Evolutionary conservation across 805 yeast genomes (phyloP).

Genomic region (Candida sonorensis): DNA sequence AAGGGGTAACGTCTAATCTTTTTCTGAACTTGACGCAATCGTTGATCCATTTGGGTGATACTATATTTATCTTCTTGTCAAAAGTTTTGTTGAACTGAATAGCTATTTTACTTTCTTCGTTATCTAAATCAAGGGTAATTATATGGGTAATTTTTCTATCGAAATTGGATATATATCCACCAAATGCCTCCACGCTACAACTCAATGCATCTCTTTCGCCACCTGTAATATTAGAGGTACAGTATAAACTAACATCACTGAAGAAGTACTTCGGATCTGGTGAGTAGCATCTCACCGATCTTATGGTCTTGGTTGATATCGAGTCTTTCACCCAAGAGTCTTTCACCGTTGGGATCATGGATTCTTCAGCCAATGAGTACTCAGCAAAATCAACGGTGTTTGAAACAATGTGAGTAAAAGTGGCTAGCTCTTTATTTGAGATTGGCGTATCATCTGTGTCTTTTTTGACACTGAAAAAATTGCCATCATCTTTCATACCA

Average conservation of each 20-base stretch:
- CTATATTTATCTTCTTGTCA: constrained; percentile 44
- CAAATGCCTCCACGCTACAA: constrained; percentile 64
- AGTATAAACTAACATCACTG: constrained; percentile 45
- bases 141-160: constrained; percentile 76
- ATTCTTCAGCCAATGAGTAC: constrained; percentile 36
- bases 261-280: constrained; percentile 68
- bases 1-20: constrained; percentile 46
- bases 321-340: constrained; percentile 56
- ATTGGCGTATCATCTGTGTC: constrained; percentile 9
- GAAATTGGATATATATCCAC: constrained; percentile 67
- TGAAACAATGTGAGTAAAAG: constrained; percentile 45
- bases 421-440: constrained; percentile 9
- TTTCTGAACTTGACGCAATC: constrained; percentile 52
- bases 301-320: constrained; percentile 30
- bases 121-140: constrained; percentile 45
- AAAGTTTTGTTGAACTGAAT: constrained; percentile 22
- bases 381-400: constrained; percentile 45
- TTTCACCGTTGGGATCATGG: constrained; percentile 61
- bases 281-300: constrained; percentile 53
- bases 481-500: constrained; percentile 12
- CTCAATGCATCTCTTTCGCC: constrained; percentile 59
- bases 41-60: constrained; percentile 76
- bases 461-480: constrained; percentile 9
- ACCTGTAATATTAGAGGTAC: constrained; percentile 50
- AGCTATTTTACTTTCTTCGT: constrained; percentile 39